Conservation (phyloP, 2,329 filamentous ascomycete genomes). For the Trichoderma simmonsii region DNA sequence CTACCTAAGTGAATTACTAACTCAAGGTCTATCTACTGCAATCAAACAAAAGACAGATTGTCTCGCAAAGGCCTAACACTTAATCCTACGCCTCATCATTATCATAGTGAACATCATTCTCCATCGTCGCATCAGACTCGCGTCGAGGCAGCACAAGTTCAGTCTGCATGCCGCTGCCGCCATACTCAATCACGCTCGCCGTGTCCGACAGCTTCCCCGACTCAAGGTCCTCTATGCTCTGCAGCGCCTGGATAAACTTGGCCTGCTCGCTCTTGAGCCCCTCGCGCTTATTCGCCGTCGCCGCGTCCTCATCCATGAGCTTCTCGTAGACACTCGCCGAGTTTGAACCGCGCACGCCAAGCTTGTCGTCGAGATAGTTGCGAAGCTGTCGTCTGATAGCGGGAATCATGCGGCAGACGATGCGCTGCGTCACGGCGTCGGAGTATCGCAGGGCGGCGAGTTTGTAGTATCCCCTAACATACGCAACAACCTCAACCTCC, state of each 20-base stretch:
- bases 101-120: background rate
- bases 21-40: background rate
- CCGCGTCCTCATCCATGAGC: slow-evolving; percentile 49
- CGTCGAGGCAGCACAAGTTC: background rate
- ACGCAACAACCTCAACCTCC: slow-evolving; percentile 60
- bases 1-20: background rate
- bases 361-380: slow-evolving; percentile 41
- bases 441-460: slow-evolving; percentile 63
- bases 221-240: slow-evolving; percentile 45
- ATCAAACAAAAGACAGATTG: background rate
- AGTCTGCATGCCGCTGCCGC: background rate
- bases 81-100: background rate
- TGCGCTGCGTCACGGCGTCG: slow-evolving; percentile 50
- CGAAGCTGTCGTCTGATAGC: slow-evolving; percentile 40
- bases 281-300: slow-evolving; percentile 40
- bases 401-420: slow-evolving; percentile 49
- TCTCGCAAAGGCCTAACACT: background rate
- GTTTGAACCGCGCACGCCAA: slow-evolving; percentile 38
- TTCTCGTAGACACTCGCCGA: slow-evolving; percentile 35
- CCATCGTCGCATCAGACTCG: slow-evolving; percentile 17
- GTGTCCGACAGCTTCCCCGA: slow-evolving; percentile 27
- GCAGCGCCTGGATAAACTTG: slow-evolving; percentile 47
- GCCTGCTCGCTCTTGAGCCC: slow-evolving; percentile 42
- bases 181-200: background rate
- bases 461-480: slow-evolving; percentile 66